Conservation (phyloP, 176 grass and related monocot genomes). For the Otatea glauca region DNA sequence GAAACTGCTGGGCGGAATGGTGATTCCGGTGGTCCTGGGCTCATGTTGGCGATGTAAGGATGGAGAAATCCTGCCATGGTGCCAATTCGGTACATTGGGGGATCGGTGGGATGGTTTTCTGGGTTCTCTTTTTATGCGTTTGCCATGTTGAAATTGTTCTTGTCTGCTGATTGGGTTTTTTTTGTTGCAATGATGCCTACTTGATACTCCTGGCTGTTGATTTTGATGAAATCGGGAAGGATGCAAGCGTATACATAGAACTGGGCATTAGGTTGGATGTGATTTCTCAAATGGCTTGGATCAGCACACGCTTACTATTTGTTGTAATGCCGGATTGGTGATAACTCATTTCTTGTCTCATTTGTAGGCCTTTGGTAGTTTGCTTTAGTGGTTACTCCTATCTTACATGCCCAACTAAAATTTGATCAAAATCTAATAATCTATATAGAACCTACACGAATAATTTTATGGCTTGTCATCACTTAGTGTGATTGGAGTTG, state of each 20-base stretch:
- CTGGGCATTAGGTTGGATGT: slow-evolving; percentile 1
- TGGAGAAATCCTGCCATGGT: neutral
- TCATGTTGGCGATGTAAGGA: neutral
- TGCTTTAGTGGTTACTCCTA: neutral
- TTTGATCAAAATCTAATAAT: neutral
- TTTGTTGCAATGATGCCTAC: neutral
- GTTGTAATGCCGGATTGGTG: neutral
- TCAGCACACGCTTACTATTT: neutral
- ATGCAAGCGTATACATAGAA: neutral
- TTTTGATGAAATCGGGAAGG: neutral
- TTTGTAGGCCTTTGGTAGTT: neutral
- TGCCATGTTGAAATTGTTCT: neutral
- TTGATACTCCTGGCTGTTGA: neutral
- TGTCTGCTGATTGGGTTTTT: neutral
- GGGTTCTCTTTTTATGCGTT: neutral
- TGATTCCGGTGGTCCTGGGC: neutral
- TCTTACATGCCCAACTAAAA: neutral
- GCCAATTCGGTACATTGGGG: slow-evolving; percentile 23
- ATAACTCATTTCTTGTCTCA: neutral
- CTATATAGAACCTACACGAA: neutral
- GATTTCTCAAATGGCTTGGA: neutral
- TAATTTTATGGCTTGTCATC: neutral
- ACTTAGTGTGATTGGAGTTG: neutral
- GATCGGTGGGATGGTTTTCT: neutral
- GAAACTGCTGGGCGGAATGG: neutral